These are phyloP conservation scores for Zasmidium angulare DNA, from an alignment of 2,329 filamentous ascomycete genomes.

Conservation along the genomic window DNA sequence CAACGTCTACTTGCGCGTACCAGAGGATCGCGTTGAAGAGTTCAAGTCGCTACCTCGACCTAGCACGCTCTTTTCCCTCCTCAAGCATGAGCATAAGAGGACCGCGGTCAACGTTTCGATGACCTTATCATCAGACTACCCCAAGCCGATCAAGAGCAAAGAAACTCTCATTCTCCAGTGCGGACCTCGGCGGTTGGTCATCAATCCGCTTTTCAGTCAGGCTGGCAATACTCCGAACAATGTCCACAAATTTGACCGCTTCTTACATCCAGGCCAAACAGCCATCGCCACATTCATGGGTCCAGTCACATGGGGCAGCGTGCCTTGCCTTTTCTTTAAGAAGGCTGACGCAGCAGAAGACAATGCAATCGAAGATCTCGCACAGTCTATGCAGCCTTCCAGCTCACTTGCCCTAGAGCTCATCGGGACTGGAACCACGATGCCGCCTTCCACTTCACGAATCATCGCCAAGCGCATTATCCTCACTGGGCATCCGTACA, in stretches of 20 bases:
- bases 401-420: constrained; percentile 63
- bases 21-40: constrained; percentile 42
- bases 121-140: constrained; percentile 74
- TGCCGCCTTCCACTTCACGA: constrained; percentile 71
- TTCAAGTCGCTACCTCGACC: constrained; percentile 60
- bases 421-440: constrained; percentile 81
- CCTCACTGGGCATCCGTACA: constrained; percentile 92
- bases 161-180: constrained; percentile 89
- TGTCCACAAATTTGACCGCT: constrained; percentile 95
- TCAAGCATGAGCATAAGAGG: constrained; percentile 93
- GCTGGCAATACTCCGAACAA: constrained; percentile 91
- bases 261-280: constrained; percentile 84
- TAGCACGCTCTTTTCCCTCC: constrained; percentile 76
- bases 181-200: constrained; percentile 78
- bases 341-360: constrained; percentile 43
- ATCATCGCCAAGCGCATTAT: constrained; percentile 93
- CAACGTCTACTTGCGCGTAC: constrained; percentile 67
- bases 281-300: constrained; percentile 87
- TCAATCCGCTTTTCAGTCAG: constrained; percentile 89
- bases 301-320: constrained; percentile 87
- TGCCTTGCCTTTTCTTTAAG: constrained; percentile 87
- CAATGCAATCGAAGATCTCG: constrained; percentile 44
- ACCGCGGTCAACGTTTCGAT: constrained; percentile 88
- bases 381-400: constrained; percentile 28
- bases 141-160: constrained; percentile 81